These are phyloP conservation scores for Besnoitia besnoiti DNA, from an alignment of 169 alveolate genomes.

Conservation along the genomic window DNA sequence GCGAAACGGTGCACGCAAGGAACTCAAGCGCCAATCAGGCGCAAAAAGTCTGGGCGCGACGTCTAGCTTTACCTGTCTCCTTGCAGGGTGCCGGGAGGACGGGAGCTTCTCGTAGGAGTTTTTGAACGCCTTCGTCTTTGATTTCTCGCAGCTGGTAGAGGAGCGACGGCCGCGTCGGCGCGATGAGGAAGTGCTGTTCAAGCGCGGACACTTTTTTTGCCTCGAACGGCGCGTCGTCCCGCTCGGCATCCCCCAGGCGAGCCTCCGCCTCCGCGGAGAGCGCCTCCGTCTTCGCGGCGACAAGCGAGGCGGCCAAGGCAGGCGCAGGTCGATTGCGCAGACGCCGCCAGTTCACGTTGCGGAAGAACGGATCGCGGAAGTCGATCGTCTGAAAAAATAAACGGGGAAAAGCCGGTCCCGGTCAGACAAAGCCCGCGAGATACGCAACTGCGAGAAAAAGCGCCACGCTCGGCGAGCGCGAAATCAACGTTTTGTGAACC, in stretches of 20 bases:
- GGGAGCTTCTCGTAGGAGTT: slow-evolving; percentile 72
- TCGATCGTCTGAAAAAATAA: slow-evolving; percentile 70
- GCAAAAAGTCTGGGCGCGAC: neutral
- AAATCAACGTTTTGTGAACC: too few relatives aligned
- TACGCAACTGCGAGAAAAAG: too few relatives aligned
- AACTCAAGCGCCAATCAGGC: neutral
- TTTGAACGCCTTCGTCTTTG: slow-evolving; percentile 70
- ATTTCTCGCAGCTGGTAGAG: slow-evolving; percentile 75
- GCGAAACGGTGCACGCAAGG: too few relatives aligned
- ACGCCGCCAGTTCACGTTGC: slow-evolving; percentile 52
- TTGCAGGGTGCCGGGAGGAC: slow-evolving; percentile 70
- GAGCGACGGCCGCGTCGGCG: slow-evolving; percentile 76
- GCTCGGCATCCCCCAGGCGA: neutral
- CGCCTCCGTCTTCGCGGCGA: neutral
- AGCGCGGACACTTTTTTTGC: neutral
- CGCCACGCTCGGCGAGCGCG: too few relatives aligned
- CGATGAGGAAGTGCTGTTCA: slow-evolving; percentile 69
- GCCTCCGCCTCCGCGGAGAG: neutral
- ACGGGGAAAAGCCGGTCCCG: too few relatives aligned
- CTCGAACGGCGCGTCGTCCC: neutral
- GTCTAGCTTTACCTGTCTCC: slow-evolving; percentile 66
- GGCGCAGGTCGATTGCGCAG: neutral
- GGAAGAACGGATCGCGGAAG: slow-evolving; percentile 75
- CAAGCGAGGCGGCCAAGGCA: neutral
- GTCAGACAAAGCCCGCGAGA: too few relatives aligned